Evolutionary conservation across 2,329 filamentous ascomycete species (phyloP).

Genomic region (Colletotrichum gloeosporioides): DNA sequence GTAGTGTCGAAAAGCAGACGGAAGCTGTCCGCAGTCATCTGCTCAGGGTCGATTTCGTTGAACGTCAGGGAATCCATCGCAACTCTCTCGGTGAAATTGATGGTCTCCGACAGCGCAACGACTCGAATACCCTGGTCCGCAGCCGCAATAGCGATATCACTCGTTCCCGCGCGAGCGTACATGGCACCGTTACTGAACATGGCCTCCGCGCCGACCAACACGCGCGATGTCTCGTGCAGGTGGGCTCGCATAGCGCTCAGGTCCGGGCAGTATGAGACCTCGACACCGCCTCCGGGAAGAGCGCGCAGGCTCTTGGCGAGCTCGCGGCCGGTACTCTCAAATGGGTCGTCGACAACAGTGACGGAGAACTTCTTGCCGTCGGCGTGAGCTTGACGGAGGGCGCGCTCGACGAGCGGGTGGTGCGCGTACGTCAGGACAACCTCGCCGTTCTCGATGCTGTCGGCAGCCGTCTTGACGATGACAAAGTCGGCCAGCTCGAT

Average conservation of each 20-base stretch:
- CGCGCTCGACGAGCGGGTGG: constrained; percentile 84
- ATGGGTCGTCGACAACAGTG: constrained; percentile 78
- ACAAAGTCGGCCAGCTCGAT: constrained; percentile 86
- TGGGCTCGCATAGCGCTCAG: constrained; percentile 78
- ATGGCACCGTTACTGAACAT: constrained; percentile 96
- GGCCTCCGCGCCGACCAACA: constrained; percentile 89
- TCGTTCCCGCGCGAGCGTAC: constrained; percentile 87
- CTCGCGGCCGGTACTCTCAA: constrained; percentile 54
- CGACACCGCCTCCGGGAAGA: constrained; percentile 56
- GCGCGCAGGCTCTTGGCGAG: constrained; percentile 73
- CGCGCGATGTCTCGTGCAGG: constrained; percentile 70
- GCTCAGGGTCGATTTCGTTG: constrained; percentile 87
- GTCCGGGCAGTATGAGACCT: constrained; percentile 80
- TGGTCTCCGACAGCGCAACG: constrained; percentile 88
- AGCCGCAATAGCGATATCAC: constrained; percentile 84
- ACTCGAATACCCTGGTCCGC: constrained; percentile 79
- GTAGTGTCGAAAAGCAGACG: constrained; percentile 91
- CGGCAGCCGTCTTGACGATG: constrained; percentile 77
- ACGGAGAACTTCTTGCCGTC: constrained; percentile 80
- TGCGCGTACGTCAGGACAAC: constrained; percentile 88
- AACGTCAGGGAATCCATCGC: constrained; percentile 91
- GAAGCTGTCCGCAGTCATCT: constrained; percentile 60
- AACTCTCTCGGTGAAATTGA: constrained; percentile 89
- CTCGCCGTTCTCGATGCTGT: constrained; percentile 79
- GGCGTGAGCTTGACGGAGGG: constrained; percentile 74